Conservation (phyloP, 495 filamentous ascomycete genomes). For the Trichoderma parareesei region DNA sequence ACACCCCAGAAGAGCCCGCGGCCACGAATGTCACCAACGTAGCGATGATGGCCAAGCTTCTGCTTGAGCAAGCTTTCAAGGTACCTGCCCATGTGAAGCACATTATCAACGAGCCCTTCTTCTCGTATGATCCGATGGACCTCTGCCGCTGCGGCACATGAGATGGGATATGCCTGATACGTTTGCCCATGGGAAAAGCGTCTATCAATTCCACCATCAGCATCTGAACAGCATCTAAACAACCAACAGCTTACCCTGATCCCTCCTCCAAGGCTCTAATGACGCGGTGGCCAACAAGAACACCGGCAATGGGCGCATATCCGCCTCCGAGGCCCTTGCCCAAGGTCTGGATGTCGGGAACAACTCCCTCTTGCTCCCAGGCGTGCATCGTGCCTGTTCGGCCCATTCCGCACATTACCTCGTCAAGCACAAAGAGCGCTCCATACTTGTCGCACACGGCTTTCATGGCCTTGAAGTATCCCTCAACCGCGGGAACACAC, state of each 20-base stretch:
- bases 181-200: conserved; percentile 29
- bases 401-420: conserved; percentile 77
- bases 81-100: conserved; percentile 28
- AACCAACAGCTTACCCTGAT: conserved; percentile 22
- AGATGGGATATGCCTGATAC: conserved; percentile 38
- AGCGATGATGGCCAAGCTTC: conserved; percentile 26
- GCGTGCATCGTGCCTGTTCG: conserved; percentile 58
- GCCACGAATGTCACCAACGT: conserved; percentile 47
- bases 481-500: conserved; percentile 56
- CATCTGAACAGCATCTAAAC: not conserved
- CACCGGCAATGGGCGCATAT: conserved; percentile 42
- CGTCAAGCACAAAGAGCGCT: conserved; percentile 68
- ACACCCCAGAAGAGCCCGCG: conserved; percentile 42
- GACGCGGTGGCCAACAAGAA: conserved; percentile 44
- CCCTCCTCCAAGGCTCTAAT: conserved; percentile 41
- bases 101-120: conserved; percentile 35
- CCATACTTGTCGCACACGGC: conserved; percentile 62
- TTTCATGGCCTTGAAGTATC: conserved; percentile 64
- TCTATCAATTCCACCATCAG: conserved; percentile 14
- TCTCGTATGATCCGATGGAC: conserved; percentile 38
- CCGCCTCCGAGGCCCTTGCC: conserved; percentile 53
- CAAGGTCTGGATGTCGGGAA: conserved; percentile 51
- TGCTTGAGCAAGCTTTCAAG: conserved; percentile 29
- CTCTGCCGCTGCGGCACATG: conserved; percentile 39
- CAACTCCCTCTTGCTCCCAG: conserved; percentile 55